Evolutionary conservation across 2,329 filamentous ascomycete species (phyloP), one percentile per base, ranked within the genome.

Genomic region (Thermothelomyces thermophilus): DNA sequence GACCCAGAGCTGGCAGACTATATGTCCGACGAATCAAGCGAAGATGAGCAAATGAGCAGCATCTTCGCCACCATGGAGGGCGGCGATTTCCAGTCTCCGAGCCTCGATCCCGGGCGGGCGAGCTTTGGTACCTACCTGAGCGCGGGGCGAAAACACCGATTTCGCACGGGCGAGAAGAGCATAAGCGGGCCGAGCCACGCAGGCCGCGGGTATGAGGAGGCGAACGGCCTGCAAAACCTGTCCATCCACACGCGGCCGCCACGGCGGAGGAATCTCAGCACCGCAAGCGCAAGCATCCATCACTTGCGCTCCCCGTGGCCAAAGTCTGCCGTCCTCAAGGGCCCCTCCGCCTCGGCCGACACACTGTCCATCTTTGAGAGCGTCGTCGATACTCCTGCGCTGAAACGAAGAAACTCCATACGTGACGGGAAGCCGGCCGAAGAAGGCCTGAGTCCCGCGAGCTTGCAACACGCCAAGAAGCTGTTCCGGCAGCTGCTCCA

Each of bases 1-100:
- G 93, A 98, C 64, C 93, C 93, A 1, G 93, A 98, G 62, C 73
- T 98, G 47, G 91, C 90, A 5, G 87, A 89, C 30, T 98, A 94
- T 68, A 86, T 98, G 75, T 98, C 93, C 6, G 93, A 98, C 64
- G 90, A 87, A 41, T 95, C 90, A 1, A 96, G 89, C 60, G 91
- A 87, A 33, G 90, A 95, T 60, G 90, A 98, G 57, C 87, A 94
- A 60, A 84, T 90, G 68, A 90, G 85, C 48, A 52, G 46, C 62
- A 84, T 96, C 11, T 87, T 95, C 67, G 83, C 86, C 1, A 82
- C 80, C 6, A 77, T 85, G 70, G 73, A 90, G n/a, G 81, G 77
- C 50, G 77, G 78, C 41, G 82, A 84, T 51, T 70, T 80, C 17
- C 74, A 81, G 10, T 76, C 82, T 14, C 76, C 82, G 16, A 86